Base-by-base conservation (phyloP, 495 filamentous ascomycete species). In the Staphylotrichum longicolle region DNA sequence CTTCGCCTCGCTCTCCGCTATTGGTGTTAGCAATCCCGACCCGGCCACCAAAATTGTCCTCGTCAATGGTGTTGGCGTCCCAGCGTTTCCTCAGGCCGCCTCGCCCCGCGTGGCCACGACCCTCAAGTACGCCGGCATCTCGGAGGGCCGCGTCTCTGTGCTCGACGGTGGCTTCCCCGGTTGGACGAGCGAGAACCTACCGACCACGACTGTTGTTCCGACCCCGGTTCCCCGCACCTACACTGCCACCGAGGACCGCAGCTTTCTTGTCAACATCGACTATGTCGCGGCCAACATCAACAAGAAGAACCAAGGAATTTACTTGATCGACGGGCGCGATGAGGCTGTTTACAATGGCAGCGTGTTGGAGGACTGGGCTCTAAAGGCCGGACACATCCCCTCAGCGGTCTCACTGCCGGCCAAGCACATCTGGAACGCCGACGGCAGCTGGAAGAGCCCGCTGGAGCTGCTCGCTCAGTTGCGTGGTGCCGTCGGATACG, bases 361-460 rank as follows among this genome's bases (percentile, higher is more conserved):
- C 52, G 56, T 60, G 8, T 14, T 68, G 4, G 66, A 68, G 63
- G 54, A 65, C 27, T 68, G 66, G 62, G 62, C 66, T 11, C 52
- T 54, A 55, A 65, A 60, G 55, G 54, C 62, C 20, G 66, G 66
- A 50, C 66, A 68, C 47, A 68, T 68, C 56, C 66, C 62, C 46
- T 65, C 62, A 35, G 66, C 66, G 39, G 45, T 65, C 5, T 44
- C n/a, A 15, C 62, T 68, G 35, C 66, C 66, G 14, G 62, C 62
- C 39, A 45, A 57, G 54, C 37, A 64, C 10, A 44, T 68, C 44
- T 68, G 66, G 66, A 68, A 68, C 54, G 39, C 54, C 20, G 66
- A 68, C 34, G 66, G 66, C 42, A 68, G 66, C 66, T 68, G 54
- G 54, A 68, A 68, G 66, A 62, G 46, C 66, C 55, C 58, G 9